Evolutionary conservation across 2,329 filamentous ascomycete genomes (phyloP).

Genomic region (Xylariaceae sp.): DNA sequence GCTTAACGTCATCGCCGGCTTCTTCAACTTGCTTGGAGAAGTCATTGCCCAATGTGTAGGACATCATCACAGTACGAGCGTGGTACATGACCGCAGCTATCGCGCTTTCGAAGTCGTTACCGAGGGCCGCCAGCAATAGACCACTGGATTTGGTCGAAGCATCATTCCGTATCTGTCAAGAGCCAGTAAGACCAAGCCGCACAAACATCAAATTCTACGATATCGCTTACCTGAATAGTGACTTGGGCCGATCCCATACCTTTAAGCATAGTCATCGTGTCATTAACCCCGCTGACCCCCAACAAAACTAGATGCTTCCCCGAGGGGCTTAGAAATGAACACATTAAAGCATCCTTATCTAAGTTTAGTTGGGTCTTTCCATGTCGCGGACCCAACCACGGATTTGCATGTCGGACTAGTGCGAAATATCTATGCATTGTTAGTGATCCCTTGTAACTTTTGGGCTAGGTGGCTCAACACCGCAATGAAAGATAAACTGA

Average conservation of each 20-base stretch:
- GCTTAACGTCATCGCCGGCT: slow-evolving; percentile 44
- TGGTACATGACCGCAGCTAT: slow-evolving; percentile 83
- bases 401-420: slow-evolving; percentile 71
- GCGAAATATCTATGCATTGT: slow-evolving; percentile 65
- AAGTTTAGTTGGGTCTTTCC: slow-evolving; percentile 63
- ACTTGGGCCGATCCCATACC: slow-evolving; percentile 63
- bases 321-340: slow-evolving; percentile 68
- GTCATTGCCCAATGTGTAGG: slow-evolving; percentile 39
- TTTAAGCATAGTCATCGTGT: slow-evolving; percentile 66
- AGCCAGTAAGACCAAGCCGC: too few species aligned
- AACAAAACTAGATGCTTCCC: slow-evolving; percentile 75
- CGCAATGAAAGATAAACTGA: too few species aligned
- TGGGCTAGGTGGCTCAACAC: too few species aligned
- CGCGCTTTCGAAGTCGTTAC: slow-evolving; percentile 68
- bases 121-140: slow-evolving; percentile 65
- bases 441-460: slow-evolving; percentile 12
- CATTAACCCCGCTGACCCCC: slow-evolving; percentile 68
- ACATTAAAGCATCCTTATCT: slow-evolving; percentile 73
- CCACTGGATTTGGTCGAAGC: slow-evolving; percentile 48
- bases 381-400: slow-evolving; percentile 88
- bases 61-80: slow-evolving; percentile 59
- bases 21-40: slow-evolving; percentile 41
- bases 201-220: background rate
- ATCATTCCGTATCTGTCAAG: slow-evolving; percentile 61
- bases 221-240: slow-evolving; percentile 55